phyloP scores from a whole-genome alignment of 2,329 filamentous ascomycete genomes.

The Lomentospora prolificans region DNA sequence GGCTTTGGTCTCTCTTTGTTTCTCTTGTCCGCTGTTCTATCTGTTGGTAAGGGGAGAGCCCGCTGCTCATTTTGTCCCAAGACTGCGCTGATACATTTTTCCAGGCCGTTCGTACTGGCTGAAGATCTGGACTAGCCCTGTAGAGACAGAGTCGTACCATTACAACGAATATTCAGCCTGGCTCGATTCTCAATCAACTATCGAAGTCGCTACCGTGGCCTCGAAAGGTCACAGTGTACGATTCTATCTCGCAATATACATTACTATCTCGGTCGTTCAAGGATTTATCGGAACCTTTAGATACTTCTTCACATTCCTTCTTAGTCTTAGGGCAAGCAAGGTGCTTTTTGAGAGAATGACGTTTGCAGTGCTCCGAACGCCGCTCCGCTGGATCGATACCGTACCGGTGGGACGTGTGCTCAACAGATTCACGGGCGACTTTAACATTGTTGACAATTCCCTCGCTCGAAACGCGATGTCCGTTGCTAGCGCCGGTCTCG shows the following conservation, averaged over 20 bases:
- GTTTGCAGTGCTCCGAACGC: constrained; percentile 58
- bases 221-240: constrained; percentile 29
- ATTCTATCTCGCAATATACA: constrained; percentile 62
- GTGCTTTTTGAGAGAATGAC: constrained; percentile 58
- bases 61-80: background rate
- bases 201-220: constrained; percentile 16
- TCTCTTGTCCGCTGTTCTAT: constrained; percentile 40
- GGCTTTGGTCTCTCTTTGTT: constrained; percentile 41
- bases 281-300: constrained; percentile 51
- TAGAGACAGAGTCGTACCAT: constrained; percentile 20
- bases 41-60: constrained; percentile 33
- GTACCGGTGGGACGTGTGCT: constrained; percentile 67
- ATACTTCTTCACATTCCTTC: constrained; percentile 53
- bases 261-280: constrained; percentile 46
- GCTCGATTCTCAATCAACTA: constrained; percentile 26
- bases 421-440: constrained; percentile 71
- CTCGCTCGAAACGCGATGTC: constrained; percentile 15
- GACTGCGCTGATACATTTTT: background rate
- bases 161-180: background rate
- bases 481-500: constrained; percentile 25
- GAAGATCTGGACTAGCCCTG: constrained; percentile 47
- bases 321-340: constrained; percentile 60
- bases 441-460: constrained; percentile 63
- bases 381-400: constrained; percentile 72
- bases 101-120: constrained; percentile 53